phyloP scores from a whole-genome alignment of 73 alveolate species.

The Halteria grandinella region DNA sequence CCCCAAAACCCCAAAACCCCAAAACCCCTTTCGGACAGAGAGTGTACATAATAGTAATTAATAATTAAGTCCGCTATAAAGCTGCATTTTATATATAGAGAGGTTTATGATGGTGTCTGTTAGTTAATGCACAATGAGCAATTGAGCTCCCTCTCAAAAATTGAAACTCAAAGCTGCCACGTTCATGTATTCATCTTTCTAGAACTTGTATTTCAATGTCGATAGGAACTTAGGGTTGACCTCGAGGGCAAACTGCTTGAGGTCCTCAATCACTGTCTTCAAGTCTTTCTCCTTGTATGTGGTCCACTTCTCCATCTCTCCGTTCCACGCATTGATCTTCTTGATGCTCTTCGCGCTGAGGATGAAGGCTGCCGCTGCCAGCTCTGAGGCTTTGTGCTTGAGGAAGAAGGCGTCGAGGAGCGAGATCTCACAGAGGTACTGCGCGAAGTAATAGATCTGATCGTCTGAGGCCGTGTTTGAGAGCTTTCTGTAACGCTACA shows the following conservation, averaged over 20 bases:
- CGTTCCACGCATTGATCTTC: conserved; percentile 72
- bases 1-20: no score
- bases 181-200: conserved; percentile 6
- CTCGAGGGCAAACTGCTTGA: conserved; percentile 32
- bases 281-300: conserved; percentile 78
- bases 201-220: conserved; percentile 48
- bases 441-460: conserved; percentile 69
- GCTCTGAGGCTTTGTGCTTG: conserved; percentile 61
- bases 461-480: conserved; percentile 54
- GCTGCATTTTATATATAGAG: no score
- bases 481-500: conserved; percentile 52
- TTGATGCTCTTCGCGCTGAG: conserved; percentile 72
- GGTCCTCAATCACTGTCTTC: conserved; percentile 37
- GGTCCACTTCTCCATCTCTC: conserved; percentile 67
- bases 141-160: no score
- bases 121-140: no score
- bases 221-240: conserved; percentile 49
- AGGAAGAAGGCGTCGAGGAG: conserved; percentile 65
- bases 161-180: conserved; percentile 24
- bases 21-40: no score
- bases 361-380: conserved; percentile 78
- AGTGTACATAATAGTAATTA: no score
- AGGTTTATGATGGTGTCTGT: no score
- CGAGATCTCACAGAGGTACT: conserved; percentile 73
- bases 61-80: no score